Conservation (phyloP, 208 protist species). For the Leishmania major region DNA sequence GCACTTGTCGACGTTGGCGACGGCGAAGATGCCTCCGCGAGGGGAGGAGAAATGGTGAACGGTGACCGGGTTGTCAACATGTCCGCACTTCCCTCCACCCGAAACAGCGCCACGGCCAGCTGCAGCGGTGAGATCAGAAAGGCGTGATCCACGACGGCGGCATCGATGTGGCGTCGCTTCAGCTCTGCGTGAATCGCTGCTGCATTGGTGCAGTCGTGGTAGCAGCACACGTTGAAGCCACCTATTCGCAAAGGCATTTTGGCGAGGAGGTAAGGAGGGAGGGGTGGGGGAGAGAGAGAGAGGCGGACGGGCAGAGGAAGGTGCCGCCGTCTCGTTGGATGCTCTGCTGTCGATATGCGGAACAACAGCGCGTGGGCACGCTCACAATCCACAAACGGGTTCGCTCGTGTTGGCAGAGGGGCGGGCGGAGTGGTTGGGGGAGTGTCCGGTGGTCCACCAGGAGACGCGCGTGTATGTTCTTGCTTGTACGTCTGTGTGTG, state of each 20-base stretch:
- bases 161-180: slow-evolving; percentile 48
- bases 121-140: slow-evolving; percentile 74
- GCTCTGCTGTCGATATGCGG: not conserved
- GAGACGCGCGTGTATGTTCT: no score
- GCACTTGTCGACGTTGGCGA: not conserved
- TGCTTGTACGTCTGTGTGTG: not conserved
- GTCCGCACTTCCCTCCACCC: slow-evolving; percentile 27
- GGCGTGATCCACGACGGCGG: slow-evolving; percentile 70
- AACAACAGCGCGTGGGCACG: not conserved
- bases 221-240: slow-evolving; percentile 40
- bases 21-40: not conserved
- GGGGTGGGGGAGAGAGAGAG: no score
- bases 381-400: not conserved
- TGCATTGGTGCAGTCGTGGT: slow-evolving; percentile 52
- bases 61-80: not conserved
- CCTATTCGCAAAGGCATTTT: slow-evolving; percentile 18
- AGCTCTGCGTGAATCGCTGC: slow-evolving; percentile 45
- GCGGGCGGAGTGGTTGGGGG: not conserved
- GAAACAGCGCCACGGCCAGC: slow-evolving; percentile 65
- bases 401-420: not conserved
- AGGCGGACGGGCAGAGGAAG: not conserved
- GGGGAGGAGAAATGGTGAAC: not conserved
- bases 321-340: no score
- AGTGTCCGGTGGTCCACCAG: not conserved
- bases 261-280: not conserved